A percentile compares a stretch with the other conserved stretches of the same genome.
Conservation (phyloP, 257 asterid genomes). For the Scutellaria baicalensis region DNA sequence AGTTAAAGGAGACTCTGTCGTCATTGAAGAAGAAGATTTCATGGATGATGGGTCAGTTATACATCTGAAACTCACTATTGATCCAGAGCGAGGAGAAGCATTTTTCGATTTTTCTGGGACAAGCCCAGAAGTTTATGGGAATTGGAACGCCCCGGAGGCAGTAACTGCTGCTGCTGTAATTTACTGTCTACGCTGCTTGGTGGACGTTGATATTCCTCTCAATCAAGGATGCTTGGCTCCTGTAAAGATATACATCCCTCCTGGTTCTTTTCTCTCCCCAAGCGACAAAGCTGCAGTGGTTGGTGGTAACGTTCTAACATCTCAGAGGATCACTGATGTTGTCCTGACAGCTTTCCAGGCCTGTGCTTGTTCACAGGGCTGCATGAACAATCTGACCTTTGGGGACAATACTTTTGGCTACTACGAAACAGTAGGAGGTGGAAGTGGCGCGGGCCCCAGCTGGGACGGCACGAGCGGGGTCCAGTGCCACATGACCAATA, state of each 20-base stretch:
- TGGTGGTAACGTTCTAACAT: slow-evolving; percentile 92
- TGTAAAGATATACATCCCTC: slow-evolving; percentile 69
- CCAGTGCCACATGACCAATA: slow-evolving; percentile 98
- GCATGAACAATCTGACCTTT: slow-evolving; percentile 92
- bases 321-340: slow-evolving; percentile 89
- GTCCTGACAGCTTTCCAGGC: slow-evolving; percentile 89
- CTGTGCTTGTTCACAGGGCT: slow-evolving; percentile 95
- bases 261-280: slow-evolving; percentile 86
- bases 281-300: slow-evolving; percentile 92
- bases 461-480: slow-evolving; percentile 95
- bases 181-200: slow-evolving; percentile 82
- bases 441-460: slow-evolving; percentile 87
- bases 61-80: slow-evolving; percentile 70
- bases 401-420: slow-evolving; percentile 87
- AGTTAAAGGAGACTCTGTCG: slow-evolving; percentile 31
- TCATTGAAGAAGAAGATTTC: slow-evolving; percentile 84
- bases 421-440: slow-evolving; percentile 93
- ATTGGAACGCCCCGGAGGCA: slow-evolving; percentile 99
- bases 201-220: slow-evolving; percentile 86
- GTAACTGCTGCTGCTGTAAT: slow-evolving; percentile 95
- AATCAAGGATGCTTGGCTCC: slow-evolving; percentile 97
- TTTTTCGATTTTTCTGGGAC: slow-evolving; percentile 86
- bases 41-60: slow-evolving; percentile 93
- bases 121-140: slow-evolving; percentile 92
- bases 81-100: slow-evolving; percentile 70